These are phyloP conservation scores for Marasmius fiardii DNA, from an alignment of 1,284 basidiomycete species.

Conservation along the genomic window DNA sequence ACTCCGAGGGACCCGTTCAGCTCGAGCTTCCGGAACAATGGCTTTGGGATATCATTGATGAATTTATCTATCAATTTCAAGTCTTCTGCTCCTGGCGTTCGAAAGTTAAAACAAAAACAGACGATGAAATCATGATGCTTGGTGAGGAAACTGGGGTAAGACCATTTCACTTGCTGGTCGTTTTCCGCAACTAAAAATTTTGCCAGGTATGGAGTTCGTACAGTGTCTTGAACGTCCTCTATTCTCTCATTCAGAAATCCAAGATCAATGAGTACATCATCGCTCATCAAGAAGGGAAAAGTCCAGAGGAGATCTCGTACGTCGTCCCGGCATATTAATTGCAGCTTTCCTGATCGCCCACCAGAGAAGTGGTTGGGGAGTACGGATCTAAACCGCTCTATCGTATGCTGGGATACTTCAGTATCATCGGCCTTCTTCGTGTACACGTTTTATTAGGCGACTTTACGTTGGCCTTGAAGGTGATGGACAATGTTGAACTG, in stretches of 20 bases:
- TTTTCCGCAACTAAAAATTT: conserved; percentile 9
- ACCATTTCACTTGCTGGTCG: conserved; percentile 8
- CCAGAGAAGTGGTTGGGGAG: conserved; percentile 85
- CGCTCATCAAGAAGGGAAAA: conserved; percentile 79
- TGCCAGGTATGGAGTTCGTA: conserved; percentile 91
- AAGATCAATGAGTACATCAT: conserved; percentile 92
- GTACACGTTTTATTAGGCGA: conserved; percentile 96
- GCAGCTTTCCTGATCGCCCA: neutral
- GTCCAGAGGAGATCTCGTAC: conserved; percentile 79
- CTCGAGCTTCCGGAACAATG: conserved; percentile 95
- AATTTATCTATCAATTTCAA: conserved; percentile 99
- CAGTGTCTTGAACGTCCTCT: conserved; percentile 95
- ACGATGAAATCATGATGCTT: conserved; percentile 85
- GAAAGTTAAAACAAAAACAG: conserved; percentile 81
- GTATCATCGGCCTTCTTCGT: conserved; percentile 90
- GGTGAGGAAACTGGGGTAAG: conserved; percentile 72
- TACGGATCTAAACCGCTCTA: conserved; percentile 90
- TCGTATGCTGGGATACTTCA: conserved; percentile 97
- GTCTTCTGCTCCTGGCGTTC: conserved; percentile 92
- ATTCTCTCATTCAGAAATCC: conserved; percentile 97
- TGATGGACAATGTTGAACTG: conserved; percentile 92
- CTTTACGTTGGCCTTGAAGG: conserved; percentile 93
- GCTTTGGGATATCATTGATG: conserved; percentile 99
- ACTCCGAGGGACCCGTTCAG: conserved; percentile 90
- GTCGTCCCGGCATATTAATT: conserved; percentile 26